Evolutionary conservation across 2,329 filamentous ascomycete species (phyloP).

Genomic region (Ascocoryne sarcoides): DNA sequence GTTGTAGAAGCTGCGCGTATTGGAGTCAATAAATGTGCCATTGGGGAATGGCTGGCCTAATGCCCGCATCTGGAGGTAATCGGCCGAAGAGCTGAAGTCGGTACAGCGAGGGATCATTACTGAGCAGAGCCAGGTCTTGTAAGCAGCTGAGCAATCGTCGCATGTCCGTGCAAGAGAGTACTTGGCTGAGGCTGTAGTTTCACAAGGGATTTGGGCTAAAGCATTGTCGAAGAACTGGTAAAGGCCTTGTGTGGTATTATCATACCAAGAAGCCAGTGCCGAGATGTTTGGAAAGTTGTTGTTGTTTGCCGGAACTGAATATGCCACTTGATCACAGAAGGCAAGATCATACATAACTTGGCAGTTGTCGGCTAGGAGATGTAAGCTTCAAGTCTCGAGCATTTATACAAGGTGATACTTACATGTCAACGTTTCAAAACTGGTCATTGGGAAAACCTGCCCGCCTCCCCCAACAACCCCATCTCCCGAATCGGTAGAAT

Average conservation of each 20-base stretch:
- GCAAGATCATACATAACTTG: conserved; percentile 77
- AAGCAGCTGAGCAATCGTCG: conserved; percentile 65
- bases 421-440: conserved; percentile 75
- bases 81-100: conserved; percentile 56
- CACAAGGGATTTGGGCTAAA: conserved; percentile 77
- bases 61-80: conserved; percentile 55
- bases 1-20: conserved; percentile 24
- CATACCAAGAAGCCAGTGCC: conserved; percentile 64
- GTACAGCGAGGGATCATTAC: conserved; percentile 88
- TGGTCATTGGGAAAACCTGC: conserved; percentile 59
- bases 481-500: conserved; percentile 43
- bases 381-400: conserved; percentile 9
- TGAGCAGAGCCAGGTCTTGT: conserved; percentile 92
- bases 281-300: conserved; percentile 49
- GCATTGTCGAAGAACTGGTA: conserved; percentile 75
- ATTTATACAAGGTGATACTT: conserved; percentile 26
- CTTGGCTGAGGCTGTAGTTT: conserved; percentile 60
- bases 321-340: conserved; percentile 83
- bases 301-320: conserved; percentile 79
- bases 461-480: conserved; percentile 63
- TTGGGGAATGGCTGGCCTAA: conserved; percentile 63
- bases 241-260: conserved; percentile 58
- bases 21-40: conserved; percentile 43
- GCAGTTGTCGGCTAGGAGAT: conserved; percentile 61
- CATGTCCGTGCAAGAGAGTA: conserved; percentile 79